Conservation (phyloP, 805 yeast species). For the Starmerella riodocensis region DNA sequence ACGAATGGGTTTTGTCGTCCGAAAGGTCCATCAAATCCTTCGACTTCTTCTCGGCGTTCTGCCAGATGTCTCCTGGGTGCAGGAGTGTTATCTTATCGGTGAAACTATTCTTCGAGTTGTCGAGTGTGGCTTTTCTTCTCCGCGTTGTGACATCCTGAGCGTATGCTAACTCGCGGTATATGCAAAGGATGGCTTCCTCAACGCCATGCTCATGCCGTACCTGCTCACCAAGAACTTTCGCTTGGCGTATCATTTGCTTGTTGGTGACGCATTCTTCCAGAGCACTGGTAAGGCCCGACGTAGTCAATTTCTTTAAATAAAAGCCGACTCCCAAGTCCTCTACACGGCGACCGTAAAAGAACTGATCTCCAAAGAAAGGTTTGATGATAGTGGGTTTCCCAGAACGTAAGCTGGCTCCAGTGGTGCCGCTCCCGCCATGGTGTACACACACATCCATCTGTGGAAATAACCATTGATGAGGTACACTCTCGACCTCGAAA, state of each 20-base stretch:
- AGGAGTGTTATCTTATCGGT: conserved; percentile 2
- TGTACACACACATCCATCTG: conserved; percentile 88
- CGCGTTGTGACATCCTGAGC: conserved; percentile 24
- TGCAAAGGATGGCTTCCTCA: conserved; percentile 53
- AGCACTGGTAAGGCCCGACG: conserved; percentile 50
- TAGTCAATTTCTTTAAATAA: conserved; percentile 52
- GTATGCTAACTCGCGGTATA: conserved; percentile 71
- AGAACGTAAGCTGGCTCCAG: conserved; percentile 77
- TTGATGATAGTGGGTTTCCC: conserved; percentile 84
- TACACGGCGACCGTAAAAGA: conserved; percentile 74
- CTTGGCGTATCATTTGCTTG: conserved; percentile 52
- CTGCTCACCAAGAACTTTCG: conserved; percentile 45
- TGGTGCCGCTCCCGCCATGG: conserved; percentile 95
- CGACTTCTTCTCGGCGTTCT: not conserved
- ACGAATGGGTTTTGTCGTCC: not conserved
- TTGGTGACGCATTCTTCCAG: conserved; percentile 55
- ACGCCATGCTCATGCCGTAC: conserved; percentile 76
- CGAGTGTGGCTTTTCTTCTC: conserved; percentile 11
- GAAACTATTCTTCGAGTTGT: conserved; percentile 5
- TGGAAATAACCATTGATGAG: conserved; percentile 92
- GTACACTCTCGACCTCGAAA: conserved; percentile 56
- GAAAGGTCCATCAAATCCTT: too few species aligned
- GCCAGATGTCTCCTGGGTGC: not conserved
- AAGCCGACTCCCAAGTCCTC: conserved; percentile 84
- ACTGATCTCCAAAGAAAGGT: conserved; percentile 95